phyloP scores from a whole-genome alignment of 164 flowering plant species.

The Protea cynaroides region DNA sequence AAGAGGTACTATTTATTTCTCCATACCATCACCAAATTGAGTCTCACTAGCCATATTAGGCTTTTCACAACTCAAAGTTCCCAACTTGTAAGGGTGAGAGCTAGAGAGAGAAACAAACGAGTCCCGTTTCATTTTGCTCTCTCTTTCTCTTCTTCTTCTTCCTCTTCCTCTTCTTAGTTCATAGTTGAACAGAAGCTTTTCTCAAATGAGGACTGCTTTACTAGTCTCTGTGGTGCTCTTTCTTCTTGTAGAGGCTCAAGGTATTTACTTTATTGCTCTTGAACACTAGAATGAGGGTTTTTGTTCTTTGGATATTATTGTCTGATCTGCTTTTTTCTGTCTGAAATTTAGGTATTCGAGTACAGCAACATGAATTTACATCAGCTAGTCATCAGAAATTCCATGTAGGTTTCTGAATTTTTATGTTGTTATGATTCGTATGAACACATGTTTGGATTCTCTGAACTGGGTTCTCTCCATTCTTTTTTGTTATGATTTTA shows the following conservation, averaged over 20 bases:
- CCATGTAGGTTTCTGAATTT: constrained; percentile 24
- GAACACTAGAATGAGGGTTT: constrained; percentile 16
- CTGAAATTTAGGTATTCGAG: constrained; percentile 34
- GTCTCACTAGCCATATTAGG: neutral
- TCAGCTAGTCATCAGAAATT: constrained; percentile 14
- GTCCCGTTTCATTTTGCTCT: neutral
- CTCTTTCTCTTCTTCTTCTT: neutral
- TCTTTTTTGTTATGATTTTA: neutral
- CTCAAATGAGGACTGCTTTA: constrained; percentile 25
- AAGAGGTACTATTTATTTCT: neutral
- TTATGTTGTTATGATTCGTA: neutral
- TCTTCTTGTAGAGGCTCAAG: constrained; percentile 30
- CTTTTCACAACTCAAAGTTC: neutral
- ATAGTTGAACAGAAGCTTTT: neutral
- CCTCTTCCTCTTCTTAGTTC: too few relatives aligned
- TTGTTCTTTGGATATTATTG: neutral
- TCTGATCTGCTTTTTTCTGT: constrained; percentile 6
- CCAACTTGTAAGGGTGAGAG: too few relatives aligned
- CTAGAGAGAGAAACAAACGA: neutral
- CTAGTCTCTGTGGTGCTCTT: constrained; percentile 17
- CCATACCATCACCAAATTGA: neutral
- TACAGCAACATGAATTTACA: constrained; percentile 17
- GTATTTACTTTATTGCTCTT: constrained; percentile 12
- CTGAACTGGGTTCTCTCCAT: constrained; percentile 2
- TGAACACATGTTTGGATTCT: neutral